Evolutionary conservation across 2,329 filamentous ascomycete genomes (phyloP), one percentile per base, ranked within the genome.

Genomic region (Colletotrichum orchidophilum): DNA sequence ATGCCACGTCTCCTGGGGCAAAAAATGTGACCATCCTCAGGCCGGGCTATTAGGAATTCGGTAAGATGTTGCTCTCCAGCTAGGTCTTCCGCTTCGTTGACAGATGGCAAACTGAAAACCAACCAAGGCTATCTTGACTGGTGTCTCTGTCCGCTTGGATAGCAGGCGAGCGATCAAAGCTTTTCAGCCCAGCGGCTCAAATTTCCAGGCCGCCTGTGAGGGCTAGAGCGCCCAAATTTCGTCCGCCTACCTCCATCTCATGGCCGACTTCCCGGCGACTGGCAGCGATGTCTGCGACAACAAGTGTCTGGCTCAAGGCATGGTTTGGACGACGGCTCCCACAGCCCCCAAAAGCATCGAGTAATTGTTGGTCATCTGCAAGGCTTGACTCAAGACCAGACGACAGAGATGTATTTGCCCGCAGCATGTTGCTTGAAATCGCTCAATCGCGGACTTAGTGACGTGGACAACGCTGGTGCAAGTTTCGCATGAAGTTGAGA

Each of bases 251-350:
- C 55, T n/a, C 60, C 62, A 55, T 70, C 67, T 61, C 50, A 62
- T 57, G 8, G 29, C 42, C 27, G 13, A 26, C 21, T 27, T 15
- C 29, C 21, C 50, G 64, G 52, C 29, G 33, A 39, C 54, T 67
- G 68, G 52, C 63, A 71, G 35, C 31, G 26, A n/a, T 15, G 42
- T 35, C 63, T 71, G 63, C 57, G 50, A 71, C 63, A 27, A 6
- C 35, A 18, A 33, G 24, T 57, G 63, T 71, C 50, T 62, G 46
- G 46, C 57, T n/a, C 29, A 24, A n/a, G 55, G 61, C 66, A 35
- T 54, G 46, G 27, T 60, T 60, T 66, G 54, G 66, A 70, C 21
- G 66, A 70, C 35, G 62, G n/a, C 46, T 35, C 33, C 27, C 49
- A 65, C 21, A 46, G 52, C 13, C 46, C 33, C 21, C 13, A 54